Percentiles rank a stretch among this genome's conserved stretches.
These are phyloP conservation scores for Aquilaria malaccensis DNA, from an alignment of 345 rosid species.

Conservation along the genomic window DNA sequence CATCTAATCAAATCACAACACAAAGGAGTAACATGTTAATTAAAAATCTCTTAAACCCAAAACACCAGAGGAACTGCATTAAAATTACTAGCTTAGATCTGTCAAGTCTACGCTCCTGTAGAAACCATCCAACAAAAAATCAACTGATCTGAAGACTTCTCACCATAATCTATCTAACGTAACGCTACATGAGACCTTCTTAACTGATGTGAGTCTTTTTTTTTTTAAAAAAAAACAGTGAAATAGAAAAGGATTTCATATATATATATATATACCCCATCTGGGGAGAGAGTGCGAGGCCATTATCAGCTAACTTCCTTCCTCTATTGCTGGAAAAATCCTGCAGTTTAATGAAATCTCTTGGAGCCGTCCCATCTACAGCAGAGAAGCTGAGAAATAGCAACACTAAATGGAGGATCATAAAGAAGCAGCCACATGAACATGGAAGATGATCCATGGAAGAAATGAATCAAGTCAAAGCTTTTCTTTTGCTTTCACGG, in stretches of 20 bases:
- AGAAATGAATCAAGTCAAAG: no score
- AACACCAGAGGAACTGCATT: background rate
- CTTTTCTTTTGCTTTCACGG: no score
- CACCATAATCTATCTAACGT: background rate
- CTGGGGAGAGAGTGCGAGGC: slow-evolving; percentile 47
- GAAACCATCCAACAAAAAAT: background rate
- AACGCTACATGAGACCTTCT: background rate
- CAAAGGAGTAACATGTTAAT: background rate
- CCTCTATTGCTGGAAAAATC: slow-evolving; percentile 10
- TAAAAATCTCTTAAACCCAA: background rate
- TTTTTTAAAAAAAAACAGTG: background rate
- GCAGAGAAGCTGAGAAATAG: background rate
- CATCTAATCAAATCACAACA: slow-evolving; percentile 25
- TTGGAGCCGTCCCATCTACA: background rate
- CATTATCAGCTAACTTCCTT: slow-evolving; percentile 38
- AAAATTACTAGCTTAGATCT: background rate
- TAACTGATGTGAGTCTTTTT: background rate
- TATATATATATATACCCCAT: slow-evolving; percentile 37
- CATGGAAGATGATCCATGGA: no score
- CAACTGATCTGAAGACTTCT: background rate
- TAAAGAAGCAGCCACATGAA: background rate
- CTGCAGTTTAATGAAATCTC: background rate
- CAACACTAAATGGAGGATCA: background rate
- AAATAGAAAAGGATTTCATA: background rate
- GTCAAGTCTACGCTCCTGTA: no score